Evolutionary conservation across 164 flowering plant species (phyloP).

Genomic region (Pachysandra terminalis): DNA sequence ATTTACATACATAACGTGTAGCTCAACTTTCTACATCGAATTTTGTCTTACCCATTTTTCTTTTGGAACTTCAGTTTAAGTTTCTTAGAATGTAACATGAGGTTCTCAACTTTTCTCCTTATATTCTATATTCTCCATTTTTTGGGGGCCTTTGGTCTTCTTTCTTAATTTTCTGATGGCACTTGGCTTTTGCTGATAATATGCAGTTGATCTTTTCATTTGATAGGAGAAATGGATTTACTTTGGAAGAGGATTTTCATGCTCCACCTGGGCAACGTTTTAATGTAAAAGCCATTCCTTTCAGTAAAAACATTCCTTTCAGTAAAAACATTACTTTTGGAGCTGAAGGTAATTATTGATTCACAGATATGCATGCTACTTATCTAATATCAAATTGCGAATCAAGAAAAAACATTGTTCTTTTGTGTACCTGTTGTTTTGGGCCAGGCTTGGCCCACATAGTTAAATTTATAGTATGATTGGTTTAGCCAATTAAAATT

Average conservation of each 20-base stretch:
- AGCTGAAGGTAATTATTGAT: constrained; percentile 59
- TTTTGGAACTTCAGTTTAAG: too few relatives aligned
- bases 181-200: background rate
- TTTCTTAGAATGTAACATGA: background rate
- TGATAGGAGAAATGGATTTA: constrained; percentile 90
- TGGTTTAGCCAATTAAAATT: too few relatives aligned
- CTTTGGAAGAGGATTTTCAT: constrained; percentile 69
- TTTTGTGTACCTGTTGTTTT: too few relatives aligned
- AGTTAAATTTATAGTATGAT: too few relatives aligned
- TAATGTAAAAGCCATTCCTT: constrained; percentile 80
- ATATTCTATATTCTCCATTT: background rate
- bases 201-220: constrained; percentile 14
- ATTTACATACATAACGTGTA: too few relatives aligned
- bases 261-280: constrained; percentile 82
- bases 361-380: background rate
- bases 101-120: background rate
- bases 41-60: too few relatives aligned
- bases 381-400: background rate
- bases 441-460: too few relatives aligned
- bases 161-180: background rate
- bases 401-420: background rate
- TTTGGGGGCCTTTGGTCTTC: background rate
- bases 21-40: too few relatives aligned
- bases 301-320: constrained; percentile 94
- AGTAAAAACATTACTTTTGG: constrained; percentile 96